phyloP scores from a whole-genome alignment of 805 yeast genomes.

The Pichia cephalocereana region DNA sequence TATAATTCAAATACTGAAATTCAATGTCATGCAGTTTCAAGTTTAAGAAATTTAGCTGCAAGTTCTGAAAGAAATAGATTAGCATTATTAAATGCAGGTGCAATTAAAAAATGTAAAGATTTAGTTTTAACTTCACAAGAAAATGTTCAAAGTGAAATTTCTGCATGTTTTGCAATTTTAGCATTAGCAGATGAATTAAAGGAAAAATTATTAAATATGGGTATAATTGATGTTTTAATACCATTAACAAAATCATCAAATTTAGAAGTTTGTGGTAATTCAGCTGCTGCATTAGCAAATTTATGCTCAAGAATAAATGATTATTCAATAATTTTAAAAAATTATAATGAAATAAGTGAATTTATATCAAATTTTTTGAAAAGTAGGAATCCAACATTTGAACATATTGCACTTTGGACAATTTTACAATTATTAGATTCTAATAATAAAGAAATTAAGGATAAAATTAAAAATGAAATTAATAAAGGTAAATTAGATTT shows the following conservation, averaged over 20 bases:
- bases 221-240: slow-evolving; percentile 77
- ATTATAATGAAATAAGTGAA: slow-evolving; percentile 88
- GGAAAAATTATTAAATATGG: slow-evolving; percentile 70
- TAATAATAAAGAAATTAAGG: slow-evolving; percentile 54
- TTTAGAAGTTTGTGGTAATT: slow-evolving; percentile 95
- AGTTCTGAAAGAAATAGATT: slow-evolving; percentile 86
- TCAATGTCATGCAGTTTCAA: slow-evolving; percentile 96
- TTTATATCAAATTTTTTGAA: slow-evolving; percentile 74
- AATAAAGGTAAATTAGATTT: slow-evolving; percentile 25
- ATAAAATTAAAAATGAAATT: slow-evolving; percentile 25
- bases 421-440: slow-evolving; percentile 87
- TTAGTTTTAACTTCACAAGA: slow-evolving; percentile 81
- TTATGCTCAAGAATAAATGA: slow-evolving; percentile 84
- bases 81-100: slow-evolving; percentile 90
- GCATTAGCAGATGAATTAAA: slow-evolving; percentile 95
- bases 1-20: slow-evolving; percentile 89
- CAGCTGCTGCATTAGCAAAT: slow-evolving; percentile 97
- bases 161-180: slow-evolving; percentile 94
- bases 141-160: slow-evolving; percentile 89
- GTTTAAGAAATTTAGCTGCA: slow-evolving; percentile 93
- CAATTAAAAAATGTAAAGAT: slow-evolving; percentile 86
- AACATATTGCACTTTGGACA: slow-evolving; percentile 97
- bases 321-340: slow-evolving; percentile 65
- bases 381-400: slow-evolving; percentile 86
- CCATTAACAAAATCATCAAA: slow-evolving; percentile 84